phyloP scores from a whole-genome alignment of 2,329 filamentous ascomycete genomes.

The Metarhizium humberi region DNA sequence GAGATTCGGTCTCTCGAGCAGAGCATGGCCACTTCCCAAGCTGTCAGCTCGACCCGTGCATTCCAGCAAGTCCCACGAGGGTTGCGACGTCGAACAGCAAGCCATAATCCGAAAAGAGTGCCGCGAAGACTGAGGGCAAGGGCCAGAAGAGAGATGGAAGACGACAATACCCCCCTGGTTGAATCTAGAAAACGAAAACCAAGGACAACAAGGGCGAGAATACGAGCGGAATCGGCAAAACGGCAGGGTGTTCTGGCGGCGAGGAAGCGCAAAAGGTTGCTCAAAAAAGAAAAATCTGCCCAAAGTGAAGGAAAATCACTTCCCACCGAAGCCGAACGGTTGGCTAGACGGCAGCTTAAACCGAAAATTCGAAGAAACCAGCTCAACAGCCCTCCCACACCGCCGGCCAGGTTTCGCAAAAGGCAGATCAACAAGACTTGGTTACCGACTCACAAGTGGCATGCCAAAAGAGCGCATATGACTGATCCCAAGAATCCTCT shows the following conservation, averaged over 20 bases:
- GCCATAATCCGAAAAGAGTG: constrained; percentile 87
- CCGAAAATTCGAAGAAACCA: constrained; percentile 63
- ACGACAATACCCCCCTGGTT: constrained; percentile 84
- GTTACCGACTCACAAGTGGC: constrained; percentile 90
- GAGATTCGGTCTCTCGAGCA: constrained; percentile 80
- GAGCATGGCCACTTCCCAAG: constrained; percentile 68
- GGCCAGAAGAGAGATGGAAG: constrained; percentile 66
- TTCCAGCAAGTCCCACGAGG: constrained; percentile 86
- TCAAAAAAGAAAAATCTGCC: constrained; percentile 18
- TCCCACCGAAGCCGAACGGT: constrained; percentile 7
- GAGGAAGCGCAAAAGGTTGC: constrained; percentile 38
- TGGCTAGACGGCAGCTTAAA: constrained; percentile 26
- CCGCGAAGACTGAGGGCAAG: constrained; percentile 65
- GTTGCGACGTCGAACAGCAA: constrained; percentile 79
- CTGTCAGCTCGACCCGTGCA: constrained; percentile 54
- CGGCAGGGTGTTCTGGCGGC: constrained; percentile 55
- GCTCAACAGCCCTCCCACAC: constrained; percentile 48
- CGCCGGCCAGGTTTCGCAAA: constrained; percentile 66
- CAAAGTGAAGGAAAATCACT: constrained; percentile 5
- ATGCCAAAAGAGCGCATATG: constrained; percentile 87
- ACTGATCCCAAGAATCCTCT: constrained; percentile 65
- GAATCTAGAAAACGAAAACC: constrained; percentile 55
- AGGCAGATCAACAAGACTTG: constrained; percentile 84
- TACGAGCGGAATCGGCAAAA: constrained; percentile 69
- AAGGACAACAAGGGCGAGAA: constrained; percentile 43